A percentile compares a stretch with the other conserved stretches of the same genome.
These are phyloP conservation scores for Agrocybe praecox DNA, from an alignment of 768 basidiomycete genomes.

Conservation along the genomic window DNA sequence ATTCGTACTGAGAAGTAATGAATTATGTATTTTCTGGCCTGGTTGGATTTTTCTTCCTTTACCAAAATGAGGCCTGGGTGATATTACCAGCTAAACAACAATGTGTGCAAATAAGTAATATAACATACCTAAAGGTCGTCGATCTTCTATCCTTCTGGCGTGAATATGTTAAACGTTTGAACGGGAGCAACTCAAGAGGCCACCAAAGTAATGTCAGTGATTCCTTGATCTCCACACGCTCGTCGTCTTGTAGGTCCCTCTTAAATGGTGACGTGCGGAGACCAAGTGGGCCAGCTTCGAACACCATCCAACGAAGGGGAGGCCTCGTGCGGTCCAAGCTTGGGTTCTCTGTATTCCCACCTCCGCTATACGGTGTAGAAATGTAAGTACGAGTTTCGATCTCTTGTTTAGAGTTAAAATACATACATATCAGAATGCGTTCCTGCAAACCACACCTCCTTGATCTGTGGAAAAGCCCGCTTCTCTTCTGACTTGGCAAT, in stretches of 20 bases:
- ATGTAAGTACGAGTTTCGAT: not conserved
- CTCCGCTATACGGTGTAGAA: constrained; percentile 6
- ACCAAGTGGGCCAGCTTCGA: constrained; percentile 18
- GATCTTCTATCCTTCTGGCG: not conserved
- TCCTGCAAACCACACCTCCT: constrained; percentile 30
- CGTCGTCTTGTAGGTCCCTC: not conserved
- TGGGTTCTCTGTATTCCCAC: constrained; percentile 15
- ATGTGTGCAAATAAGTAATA: not conserved
- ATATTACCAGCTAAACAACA: not conserved
- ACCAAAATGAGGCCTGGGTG: constrained; percentile 9
- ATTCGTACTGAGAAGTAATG: not conserved
- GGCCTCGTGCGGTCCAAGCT: constrained; percentile 11
- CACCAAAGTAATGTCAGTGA: constrained; percentile 18
- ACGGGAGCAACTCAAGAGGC: constrained; percentile 9
- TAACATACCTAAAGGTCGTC: constrained; percentile 6
- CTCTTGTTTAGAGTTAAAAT: not conserved
- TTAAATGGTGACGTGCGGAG: constrained; percentile 11
- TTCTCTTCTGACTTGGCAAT: not conserved
- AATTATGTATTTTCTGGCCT: constrained; percentile 16
- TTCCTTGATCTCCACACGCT: constrained; percentile 13
- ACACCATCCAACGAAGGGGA: constrained; percentile 17
- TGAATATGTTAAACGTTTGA: constrained; percentile 5
- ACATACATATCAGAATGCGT: constrained; percentile 32
- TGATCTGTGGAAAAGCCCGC: constrained; percentile 7
- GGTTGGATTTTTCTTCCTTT: constrained; percentile 10